Percentiles rank a stretch among this genome's conserved stretches.
These are phyloP conservation scores for Collariella sp. DNA, from an alignment of 495 filamentous ascomycete genomes.

Conservation along the genomic window DNA sequence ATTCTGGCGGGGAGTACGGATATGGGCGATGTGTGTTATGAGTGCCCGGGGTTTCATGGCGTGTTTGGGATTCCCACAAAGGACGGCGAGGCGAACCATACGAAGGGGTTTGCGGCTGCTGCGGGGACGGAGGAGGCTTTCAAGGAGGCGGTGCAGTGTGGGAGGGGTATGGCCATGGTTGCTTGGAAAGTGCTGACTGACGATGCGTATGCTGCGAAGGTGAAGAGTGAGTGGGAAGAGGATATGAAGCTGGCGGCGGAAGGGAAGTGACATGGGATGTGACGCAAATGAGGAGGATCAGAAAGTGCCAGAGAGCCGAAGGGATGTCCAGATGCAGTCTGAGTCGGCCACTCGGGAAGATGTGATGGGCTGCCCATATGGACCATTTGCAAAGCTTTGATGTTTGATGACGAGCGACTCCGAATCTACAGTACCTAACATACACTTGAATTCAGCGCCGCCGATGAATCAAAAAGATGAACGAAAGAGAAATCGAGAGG, in stretches of 20 bases:
- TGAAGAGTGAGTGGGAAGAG: constrained; percentile 34
- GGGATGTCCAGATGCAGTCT: too few relatives aligned
- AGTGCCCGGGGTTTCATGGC: constrained; percentile 50
- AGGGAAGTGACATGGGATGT: constrained; percentile 11
- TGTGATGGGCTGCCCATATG: too few relatives aligned
- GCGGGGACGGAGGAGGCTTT: constrained; percentile 44
- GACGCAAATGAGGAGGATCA: too few relatives aligned
- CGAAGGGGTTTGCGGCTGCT: constrained; percentile 44
- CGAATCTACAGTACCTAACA: too few relatives aligned
- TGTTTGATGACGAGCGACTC: too few relatives aligned
- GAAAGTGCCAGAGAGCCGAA: too few relatives aligned
- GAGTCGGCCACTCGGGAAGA: too few relatives aligned
- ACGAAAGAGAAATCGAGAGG: too few relatives aligned
- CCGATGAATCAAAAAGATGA: too few relatives aligned
- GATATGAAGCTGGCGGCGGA: constrained; percentile 25
- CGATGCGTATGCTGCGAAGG: constrained; percentile 35
- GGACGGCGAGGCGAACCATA: constrained; percentile 44
- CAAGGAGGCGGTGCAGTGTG: constrained; percentile 39
- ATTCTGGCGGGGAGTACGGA: constrained; percentile 38
- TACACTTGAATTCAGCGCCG: too few relatives aligned
- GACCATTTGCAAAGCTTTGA: too few relatives aligned
- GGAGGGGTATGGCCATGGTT: constrained; percentile 49
- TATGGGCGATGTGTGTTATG: constrained; percentile 50
- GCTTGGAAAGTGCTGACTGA: constrained; percentile 43
- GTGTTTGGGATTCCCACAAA: constrained; percentile 44